Evolutionary conservation across 1,284 basidiomycete genomes (phyloP).

Genomic region (Vanrija pseudolonga): DNA sequence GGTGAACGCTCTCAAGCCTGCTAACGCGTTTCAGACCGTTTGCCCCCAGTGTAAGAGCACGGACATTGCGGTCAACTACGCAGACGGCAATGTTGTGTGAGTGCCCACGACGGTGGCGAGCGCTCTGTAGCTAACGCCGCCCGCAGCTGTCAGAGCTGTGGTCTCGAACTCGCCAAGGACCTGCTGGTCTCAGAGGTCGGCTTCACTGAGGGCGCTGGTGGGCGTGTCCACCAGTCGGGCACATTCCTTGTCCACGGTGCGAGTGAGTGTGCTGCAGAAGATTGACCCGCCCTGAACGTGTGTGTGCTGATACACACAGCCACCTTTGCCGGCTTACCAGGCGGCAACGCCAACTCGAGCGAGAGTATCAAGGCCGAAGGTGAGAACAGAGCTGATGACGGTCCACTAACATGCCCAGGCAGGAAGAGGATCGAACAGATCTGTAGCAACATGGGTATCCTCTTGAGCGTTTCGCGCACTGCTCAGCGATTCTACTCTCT

Average conservation of each 20-base stretch:
- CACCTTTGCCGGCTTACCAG: slow-evolving; percentile 26
- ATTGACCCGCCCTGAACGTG: no score
- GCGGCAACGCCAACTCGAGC: slow-evolving; percentile 19
- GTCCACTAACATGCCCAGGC: slow-evolving; percentile 53
- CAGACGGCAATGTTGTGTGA: slow-evolving; percentile 35
- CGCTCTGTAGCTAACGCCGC: not conserved
- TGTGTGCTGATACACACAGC: slow-evolving; percentile 14
- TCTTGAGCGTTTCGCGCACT: slow-evolving; percentile 72
- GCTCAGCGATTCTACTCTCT: slow-evolving; percentile 88
- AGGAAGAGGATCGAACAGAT: slow-evolving; percentile 76
- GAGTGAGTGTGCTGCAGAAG: no score
- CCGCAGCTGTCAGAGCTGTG: slow-evolving; percentile 68
- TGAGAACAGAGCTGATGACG: slow-evolving; percentile 13
- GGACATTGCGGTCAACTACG: slow-evolving; percentile 29
- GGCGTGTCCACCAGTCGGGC: slow-evolving; percentile 93
- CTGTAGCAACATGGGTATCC: slow-evolving; percentile 70
- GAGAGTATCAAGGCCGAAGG: slow-evolving; percentile 40
- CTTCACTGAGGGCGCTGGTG: slow-evolving; percentile 88
- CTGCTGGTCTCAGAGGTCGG: slow-evolving; percentile 89
- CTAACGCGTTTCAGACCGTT: slow-evolving; percentile 17
- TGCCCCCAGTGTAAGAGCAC: slow-evolving; percentile 31
- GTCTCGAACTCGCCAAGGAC: slow-evolving; percentile 88
- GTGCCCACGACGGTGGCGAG: slow-evolving; percentile 3
- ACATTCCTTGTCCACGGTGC: slow-evolving; percentile 61
- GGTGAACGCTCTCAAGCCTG: not conserved